Conservation (phyloP, 2,329 filamentous ascomycete species). For the Neopestalotiopsis sp. region DNA sequence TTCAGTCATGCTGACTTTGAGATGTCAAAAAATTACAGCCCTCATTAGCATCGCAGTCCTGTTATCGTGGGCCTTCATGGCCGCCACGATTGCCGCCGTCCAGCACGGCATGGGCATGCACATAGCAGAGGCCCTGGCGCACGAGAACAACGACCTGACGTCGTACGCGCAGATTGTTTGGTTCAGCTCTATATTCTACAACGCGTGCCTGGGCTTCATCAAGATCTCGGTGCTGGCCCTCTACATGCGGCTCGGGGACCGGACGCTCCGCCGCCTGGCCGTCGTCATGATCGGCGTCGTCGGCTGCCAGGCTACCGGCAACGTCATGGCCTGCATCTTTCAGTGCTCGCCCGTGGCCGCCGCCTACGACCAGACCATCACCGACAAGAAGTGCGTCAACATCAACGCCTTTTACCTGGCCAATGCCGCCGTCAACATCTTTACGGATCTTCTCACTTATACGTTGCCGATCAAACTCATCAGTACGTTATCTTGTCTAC, state of each 20-base stretch:
- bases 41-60: conserved; percentile 20
- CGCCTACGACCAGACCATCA: conserved; percentile 41
- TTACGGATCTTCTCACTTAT: conserved; percentile 50
- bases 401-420: conserved; percentile 52
- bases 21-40: background rate
- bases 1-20: background rate
- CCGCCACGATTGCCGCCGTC: conserved; percentile 17
- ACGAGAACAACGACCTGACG: conserved; percentile 22
- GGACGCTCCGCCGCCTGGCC: conserved; percentile 38
- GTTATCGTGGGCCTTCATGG: conserved; percentile 21
- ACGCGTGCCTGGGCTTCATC: conserved; percentile 50
- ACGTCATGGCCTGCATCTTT: conserved; percentile 46
- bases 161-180: conserved; percentile 39
- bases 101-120: conserved; percentile 21
- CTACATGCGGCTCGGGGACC: conserved; percentile 48
- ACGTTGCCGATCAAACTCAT: conserved; percentile 48
- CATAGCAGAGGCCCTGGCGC: conserved; percentile 25
- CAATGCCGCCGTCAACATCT: conserved; percentile 51
- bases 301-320: conserved; percentile 42
- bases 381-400: conserved; percentile 44
- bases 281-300: conserved; percentile 46
- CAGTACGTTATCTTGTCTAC: conserved; percentile 7
- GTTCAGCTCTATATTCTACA: conserved; percentile 53
- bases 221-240: conserved; percentile 52
- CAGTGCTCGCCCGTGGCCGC: conserved; percentile 46